A percentile compares a stretch with the other conserved stretches of the same genome.
Conservation (phyloP, 164 flowering plant species). For the grape (Vitis vinifera) region ASM3070453v1 NC_081817.1:4277001-4277500, state of each 20-base stretch:
- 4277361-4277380: constrained; percentile 45
- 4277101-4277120: no score
- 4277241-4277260: constrained; percentile 34
- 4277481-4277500: constrained; percentile 45
- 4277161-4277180: no score
- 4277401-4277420: constrained; percentile 39
- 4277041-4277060: no score
- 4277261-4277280: constrained; percentile 36
- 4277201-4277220: constrained; percentile 3
- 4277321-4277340: constrained; percentile 26
- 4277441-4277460: constrained; percentile 35
- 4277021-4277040: no score
- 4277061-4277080: no score
- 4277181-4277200: no score
- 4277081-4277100: no score
- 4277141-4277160: no score
- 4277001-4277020: no score
- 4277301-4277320: constrained; percentile 11
- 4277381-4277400: constrained; percentile 41
- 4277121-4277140: no score
- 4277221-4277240: constrained; percentile 32
- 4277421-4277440: constrained; percentile 40
- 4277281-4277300: constrained; percentile 12
- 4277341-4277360: constrained; percentile 30
- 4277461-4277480: constrained; percentile 44